phyloP scores from a whole-genome alignment of 306 rosid genomes.

The Abrus pulchellus region DNA sequence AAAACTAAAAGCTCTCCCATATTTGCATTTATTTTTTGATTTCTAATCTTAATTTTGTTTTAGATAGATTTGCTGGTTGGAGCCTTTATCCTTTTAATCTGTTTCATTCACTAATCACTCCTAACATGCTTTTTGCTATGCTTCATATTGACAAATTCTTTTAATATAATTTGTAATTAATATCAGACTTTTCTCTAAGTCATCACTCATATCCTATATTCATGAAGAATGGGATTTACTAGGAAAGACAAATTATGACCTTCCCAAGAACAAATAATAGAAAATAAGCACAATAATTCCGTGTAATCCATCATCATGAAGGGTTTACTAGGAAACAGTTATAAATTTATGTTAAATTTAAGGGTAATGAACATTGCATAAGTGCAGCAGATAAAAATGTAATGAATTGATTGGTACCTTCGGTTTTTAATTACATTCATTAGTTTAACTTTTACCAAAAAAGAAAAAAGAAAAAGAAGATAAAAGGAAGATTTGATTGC shows the following conservation, averaged over 20 bases:
- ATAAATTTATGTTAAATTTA: neutral
- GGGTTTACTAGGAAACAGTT: neutral
- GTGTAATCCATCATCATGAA: constrained; percentile 9
- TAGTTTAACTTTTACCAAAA: constrained; percentile 35
- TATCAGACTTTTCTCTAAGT: neutral
- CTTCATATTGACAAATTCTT: neutral
- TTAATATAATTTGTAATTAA: neutral
- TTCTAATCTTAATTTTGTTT: constrained; percentile 2
- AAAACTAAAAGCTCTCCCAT: neutral
- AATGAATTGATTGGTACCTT: constrained; percentile 9
- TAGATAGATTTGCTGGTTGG: constrained; percentile 4
- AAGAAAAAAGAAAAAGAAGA: constrained; percentile 26
- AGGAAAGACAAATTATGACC: constrained; percentile 29
- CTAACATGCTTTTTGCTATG: neutral
- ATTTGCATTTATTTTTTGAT: neutral
- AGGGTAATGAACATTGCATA: neutral
- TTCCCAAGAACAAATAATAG: constrained; percentile 13
- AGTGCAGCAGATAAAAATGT: neutral
- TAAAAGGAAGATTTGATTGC: constrained; percentile 50
- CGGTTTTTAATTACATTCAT: neutral
- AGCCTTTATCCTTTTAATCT: neutral
- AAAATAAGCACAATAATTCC: neutral
- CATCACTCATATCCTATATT: neutral
- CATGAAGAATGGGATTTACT: neutral
- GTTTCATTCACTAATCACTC: constrained; percentile 16